These are phyloP conservation scores for Prasinococcaceae sp. DNA, from an alignment of 139 green algal species.

Conservation along the genomic window DNA sequence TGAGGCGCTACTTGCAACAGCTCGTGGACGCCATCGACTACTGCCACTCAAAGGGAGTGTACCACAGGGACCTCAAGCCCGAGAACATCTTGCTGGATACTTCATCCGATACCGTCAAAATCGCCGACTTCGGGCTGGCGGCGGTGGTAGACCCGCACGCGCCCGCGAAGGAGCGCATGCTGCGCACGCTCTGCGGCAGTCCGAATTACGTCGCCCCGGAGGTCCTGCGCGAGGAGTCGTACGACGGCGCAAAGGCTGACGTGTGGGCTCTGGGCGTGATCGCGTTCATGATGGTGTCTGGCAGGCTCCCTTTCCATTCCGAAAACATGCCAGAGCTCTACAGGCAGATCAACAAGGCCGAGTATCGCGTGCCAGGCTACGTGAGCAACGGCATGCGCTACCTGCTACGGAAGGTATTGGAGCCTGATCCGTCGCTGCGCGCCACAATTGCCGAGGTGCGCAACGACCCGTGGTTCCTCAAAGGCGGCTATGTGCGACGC, in stretches of 20 bases:
- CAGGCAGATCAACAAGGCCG: too few relatives aligned
- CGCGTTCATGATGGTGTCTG: background rate
- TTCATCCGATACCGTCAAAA: too few relatives aligned
- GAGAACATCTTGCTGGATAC: too few relatives aligned
- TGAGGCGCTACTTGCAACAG: constrained; percentile 40
- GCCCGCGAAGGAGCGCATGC: constrained; percentile 12
- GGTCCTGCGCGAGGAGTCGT: constrained; percentile 35
- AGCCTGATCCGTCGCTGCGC: too few relatives aligned
- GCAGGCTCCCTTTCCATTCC: too few relatives aligned
- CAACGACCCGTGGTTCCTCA: too few relatives aligned
- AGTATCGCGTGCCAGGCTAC: too few relatives aligned
- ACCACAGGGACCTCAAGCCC: constrained; percentile 52
- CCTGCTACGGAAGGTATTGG: too few relatives aligned
- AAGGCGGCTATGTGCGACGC: too few relatives aligned
- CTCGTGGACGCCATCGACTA: constrained; percentile 45
- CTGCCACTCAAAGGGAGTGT: constrained; percentile 36
- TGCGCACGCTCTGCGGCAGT: constrained; percentile 54
- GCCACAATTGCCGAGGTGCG: too few relatives aligned
- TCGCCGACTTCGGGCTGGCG: constrained; percentile 46
- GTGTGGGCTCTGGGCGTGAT: constrained; percentile 38
- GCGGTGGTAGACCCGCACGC: constrained; percentile 7
- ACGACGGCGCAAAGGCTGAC: constrained; percentile 35
- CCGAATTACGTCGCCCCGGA: constrained; percentile 64
- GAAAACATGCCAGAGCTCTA: too few relatives aligned
- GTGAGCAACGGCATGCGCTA: too few relatives aligned